phyloP scores from a whole-genome alignment of 2,329 filamentous ascomycete genomes.

The Phaeosphaeriaceae sp. region DNA sequence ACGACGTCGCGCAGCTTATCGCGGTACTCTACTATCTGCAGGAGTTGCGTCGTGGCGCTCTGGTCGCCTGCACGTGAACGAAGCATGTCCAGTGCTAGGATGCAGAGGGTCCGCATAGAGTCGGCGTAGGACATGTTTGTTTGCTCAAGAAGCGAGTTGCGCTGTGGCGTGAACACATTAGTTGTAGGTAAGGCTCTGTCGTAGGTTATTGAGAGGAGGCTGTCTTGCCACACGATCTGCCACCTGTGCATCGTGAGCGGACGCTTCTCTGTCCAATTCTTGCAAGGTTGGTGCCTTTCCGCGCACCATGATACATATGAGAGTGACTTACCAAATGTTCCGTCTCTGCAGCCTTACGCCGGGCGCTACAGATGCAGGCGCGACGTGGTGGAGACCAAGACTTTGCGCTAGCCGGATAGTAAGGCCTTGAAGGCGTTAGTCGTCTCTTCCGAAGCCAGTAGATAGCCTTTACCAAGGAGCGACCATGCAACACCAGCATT shows the following conservation, averaged over 20 bases:
- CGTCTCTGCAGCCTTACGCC: slow-evolving; percentile 51
- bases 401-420: slow-evolving; percentile 66
- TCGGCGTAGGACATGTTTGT: too few relatives aligned
- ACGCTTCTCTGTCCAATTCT: too few relatives aligned
- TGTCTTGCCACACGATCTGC: too few relatives aligned
- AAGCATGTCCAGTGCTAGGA: slow-evolving; percentile 66
- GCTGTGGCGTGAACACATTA: too few relatives aligned
- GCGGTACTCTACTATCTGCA: slow-evolving; percentile 62
- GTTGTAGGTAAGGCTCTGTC: too few relatives aligned
- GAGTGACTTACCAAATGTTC: slow-evolving; percentile 63
- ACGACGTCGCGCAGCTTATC: slow-evolving; percentile 64
- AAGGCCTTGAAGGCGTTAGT: slow-evolving; percentile 58
- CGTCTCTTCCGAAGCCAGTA: too few relatives aligned
- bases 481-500: slow-evolving; percentile 69
- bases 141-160: too few relatives aligned
- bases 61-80: slow-evolving; percentile 62
- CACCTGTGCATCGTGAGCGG: too few relatives aligned
- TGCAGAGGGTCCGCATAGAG: slow-evolving; percentile 58
- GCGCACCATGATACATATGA: slow-evolving; percentile 62
- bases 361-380: slow-evolving; percentile 58
- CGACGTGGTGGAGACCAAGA: slow-evolving; percentile 65
- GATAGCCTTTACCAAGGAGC: too few relatives aligned
- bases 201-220: too few relatives aligned
- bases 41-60: slow-evolving; percentile 60
- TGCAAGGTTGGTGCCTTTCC: too few relatives aligned